Conservation (phyloP, 2,329 filamentous ascomycete genomes). For the Dactylellina sp. region DNA sequence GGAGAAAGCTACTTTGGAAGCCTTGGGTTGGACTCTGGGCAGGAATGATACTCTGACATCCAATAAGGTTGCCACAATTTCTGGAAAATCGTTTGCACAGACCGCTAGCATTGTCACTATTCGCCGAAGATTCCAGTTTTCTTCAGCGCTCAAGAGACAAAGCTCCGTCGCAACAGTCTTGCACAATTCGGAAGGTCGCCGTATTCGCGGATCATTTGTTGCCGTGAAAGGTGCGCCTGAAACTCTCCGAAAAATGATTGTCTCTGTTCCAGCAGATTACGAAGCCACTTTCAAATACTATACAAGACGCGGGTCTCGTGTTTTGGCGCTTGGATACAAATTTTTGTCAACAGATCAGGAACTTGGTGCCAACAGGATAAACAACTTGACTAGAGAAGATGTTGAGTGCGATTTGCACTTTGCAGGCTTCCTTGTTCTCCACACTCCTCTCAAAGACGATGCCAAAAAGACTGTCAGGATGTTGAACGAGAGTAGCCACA, state of each 20-base stretch:
- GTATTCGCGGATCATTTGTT: slow-evolving; percentile 86
- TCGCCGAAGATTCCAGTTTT: slow-evolving; percentile 97
- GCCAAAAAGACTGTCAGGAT: slow-evolving; percentile 93
- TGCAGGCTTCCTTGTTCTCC: slow-evolving; percentile 93
- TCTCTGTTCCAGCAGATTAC: slow-evolving; percentile 83
- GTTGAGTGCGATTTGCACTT: slow-evolving; percentile 87
- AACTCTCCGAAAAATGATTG: slow-evolving; percentile 93
- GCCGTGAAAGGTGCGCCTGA: slow-evolving; percentile 97
- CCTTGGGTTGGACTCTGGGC: slow-evolving; percentile 92
- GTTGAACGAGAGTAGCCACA: slow-evolving; percentile 98
- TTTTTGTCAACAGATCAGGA: slow-evolving; percentile 85
- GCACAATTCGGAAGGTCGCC: slow-evolving; percentile 78
- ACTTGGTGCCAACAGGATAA: slow-evolving; percentile 84
- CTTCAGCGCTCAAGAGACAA: slow-evolving; percentile 93
- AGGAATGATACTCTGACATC: slow-evolving; percentile 84
- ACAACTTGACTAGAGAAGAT: slow-evolving; percentile 91
- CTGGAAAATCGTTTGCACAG: slow-evolving; percentile 65
- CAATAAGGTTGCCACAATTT: slow-evolving; percentile 69
- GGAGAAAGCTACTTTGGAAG: slow-evolving; percentile 93
- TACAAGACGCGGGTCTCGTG: slow-evolving; percentile 92
- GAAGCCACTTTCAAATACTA: slow-evolving; percentile 99
- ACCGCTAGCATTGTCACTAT: slow-evolving; percentile 85
- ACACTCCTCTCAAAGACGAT: slow-evolving; percentile 96
- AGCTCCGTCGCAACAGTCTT: slow-evolving; percentile 89
- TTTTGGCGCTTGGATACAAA: slow-evolving; percentile 93